phyloP scores from a whole-genome alignment of 768 basidiomycete species.

The Nidularia sp. region DNA sequence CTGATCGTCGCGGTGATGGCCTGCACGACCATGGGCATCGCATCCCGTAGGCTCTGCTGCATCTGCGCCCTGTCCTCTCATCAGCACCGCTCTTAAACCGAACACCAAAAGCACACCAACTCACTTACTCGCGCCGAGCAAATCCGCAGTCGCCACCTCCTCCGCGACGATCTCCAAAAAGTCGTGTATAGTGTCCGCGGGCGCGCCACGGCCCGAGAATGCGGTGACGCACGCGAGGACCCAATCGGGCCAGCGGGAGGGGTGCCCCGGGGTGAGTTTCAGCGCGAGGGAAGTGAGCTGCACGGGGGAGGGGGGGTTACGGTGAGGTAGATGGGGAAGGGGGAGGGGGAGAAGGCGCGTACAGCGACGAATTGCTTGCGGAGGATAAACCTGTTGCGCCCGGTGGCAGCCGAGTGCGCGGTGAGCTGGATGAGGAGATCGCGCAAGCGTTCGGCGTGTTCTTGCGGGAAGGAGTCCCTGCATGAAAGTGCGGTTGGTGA shows the following conservation, averaged over 20 bases:
- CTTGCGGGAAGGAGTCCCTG: constrained; percentile 74
- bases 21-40: constrained; percentile 66
- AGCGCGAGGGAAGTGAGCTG: constrained; percentile 70
- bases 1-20: constrained; percentile 59
- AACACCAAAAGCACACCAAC: constrained; percentile 17
- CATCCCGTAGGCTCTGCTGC: constrained; percentile 60
- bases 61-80: constrained; percentile 48
- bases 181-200: constrained; percentile 61
- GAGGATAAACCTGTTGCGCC: constrained; percentile 66
- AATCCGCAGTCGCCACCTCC: constrained; percentile 72
- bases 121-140: constrained; percentile 71
- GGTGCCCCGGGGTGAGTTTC: constrained; percentile 56
- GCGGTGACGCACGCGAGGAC: constrained; percentile 59
- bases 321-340: constrained; percentile 3
- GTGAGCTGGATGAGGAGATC: constrained; percentile 70
- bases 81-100: neutral
- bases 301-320: neutral
- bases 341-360: constrained; percentile 19
- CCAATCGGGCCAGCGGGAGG: constrained; percentile 74
- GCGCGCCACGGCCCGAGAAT: constrained; percentile 56
- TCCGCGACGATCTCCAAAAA: constrained; percentile 83
- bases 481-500: neutral
- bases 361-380: constrained; percentile 89
- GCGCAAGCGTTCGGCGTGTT: constrained; percentile 53
- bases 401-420: constrained; percentile 54